Percentiles rank a stretch among this genome's conserved stretches.
phyloP scores from a whole-genome alignment of 768 basidiomycete genomes.

The Harrya chromipes region DNA sequence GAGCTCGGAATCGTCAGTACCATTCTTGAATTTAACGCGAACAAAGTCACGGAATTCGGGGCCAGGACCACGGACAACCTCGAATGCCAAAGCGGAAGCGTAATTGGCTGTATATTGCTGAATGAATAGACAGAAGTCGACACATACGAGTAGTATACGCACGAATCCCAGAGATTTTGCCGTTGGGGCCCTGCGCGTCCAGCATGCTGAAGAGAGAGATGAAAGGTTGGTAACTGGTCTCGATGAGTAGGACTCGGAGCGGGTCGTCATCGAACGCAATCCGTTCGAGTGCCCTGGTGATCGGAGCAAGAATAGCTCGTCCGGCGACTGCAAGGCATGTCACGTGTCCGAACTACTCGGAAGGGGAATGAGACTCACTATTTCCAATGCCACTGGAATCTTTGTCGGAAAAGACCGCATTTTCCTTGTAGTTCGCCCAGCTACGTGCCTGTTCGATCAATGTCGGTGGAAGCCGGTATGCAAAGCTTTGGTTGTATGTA shows the following conservation, averaged over 20 bases:
- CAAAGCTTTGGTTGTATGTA: slow-evolving; percentile 78
- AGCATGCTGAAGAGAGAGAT: slow-evolving; percentile 81
- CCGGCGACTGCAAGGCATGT: slow-evolving; percentile 61
- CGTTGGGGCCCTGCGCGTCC: slow-evolving; percentile 48
- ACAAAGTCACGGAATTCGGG: slow-evolving; percentile 78
- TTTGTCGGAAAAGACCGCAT: slow-evolving; percentile 64
- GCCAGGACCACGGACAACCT: slow-evolving; percentile 70
- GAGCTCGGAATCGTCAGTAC: slow-evolving; percentile 54
- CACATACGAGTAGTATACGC: slow-evolving; percentile 28
- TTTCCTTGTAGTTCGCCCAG: slow-evolving; percentile 76
- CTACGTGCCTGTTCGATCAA: slow-evolving; percentile 69
- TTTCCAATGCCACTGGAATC: slow-evolving; percentile 69
- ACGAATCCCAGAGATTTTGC: slow-evolving; percentile 63
- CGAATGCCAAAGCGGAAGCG: slow-evolving; percentile 69
- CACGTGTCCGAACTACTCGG: not conserved
- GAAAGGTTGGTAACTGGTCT: slow-evolving; percentile 85
- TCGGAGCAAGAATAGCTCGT: slow-evolving; percentile 67
- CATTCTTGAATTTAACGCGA: slow-evolving; percentile 81
- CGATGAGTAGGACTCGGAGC: slow-evolving; percentile 70
- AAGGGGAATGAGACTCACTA: slow-evolving; percentile 41
- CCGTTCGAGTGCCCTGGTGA: slow-evolving; percentile 68
- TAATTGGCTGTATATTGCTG: slow-evolving; percentile 51
- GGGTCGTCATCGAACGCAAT: slow-evolving; percentile 78
- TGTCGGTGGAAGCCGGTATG: slow-evolving; percentile 69
- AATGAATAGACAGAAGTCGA: not conserved